A percentile compares a stretch with the other conserved stretches of the same genome.
These are phyloP conservation scores for Rutstroemia sp. DNA, from an alignment of 2,329 filamentous ascomycete genomes.

Conservation along the genomic window DNA sequence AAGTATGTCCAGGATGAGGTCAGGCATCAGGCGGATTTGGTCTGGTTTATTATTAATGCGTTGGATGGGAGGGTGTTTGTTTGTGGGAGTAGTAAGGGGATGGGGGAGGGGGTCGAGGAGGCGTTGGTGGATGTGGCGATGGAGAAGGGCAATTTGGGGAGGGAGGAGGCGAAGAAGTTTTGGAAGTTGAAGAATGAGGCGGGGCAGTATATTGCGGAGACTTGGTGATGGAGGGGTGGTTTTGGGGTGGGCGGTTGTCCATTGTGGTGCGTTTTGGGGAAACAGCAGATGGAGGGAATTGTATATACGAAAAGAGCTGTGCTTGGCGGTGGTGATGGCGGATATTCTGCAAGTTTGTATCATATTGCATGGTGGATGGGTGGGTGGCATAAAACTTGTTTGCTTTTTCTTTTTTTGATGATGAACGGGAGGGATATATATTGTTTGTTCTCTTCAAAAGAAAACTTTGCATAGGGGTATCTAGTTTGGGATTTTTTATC, in stretches of 20 bases:
- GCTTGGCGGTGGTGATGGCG: no score
- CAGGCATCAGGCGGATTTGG: slow-evolving; percentile 81
- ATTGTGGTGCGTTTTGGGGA: background rate
- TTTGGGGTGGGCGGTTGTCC: background rate
- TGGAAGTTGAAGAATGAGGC: slow-evolving; percentile 88
- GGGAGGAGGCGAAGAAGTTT: slow-evolving; percentile 75
- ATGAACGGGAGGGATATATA: no score
- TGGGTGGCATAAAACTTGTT: no score
- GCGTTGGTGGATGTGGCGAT: slow-evolving; percentile 87
- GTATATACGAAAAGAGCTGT: no score
- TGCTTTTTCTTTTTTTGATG: no score
- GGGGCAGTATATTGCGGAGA: slow-evolving; percentile 90
- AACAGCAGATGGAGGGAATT: background rate
- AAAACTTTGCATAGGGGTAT: no score
- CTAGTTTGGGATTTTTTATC: no score
- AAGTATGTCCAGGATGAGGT: slow-evolving; percentile 97
- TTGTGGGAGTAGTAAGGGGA: slow-evolving; percentile 89
- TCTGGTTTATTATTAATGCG: slow-evolving; percentile 95
- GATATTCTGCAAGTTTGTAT: no score
- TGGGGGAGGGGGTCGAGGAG: slow-evolving; percentile 92
- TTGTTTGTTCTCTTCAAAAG: no score
- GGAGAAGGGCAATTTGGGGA: slow-evolving; percentile 80
- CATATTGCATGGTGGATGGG: no score
- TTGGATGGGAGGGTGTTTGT: slow-evolving; percentile 96
- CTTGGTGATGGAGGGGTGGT: slow-evolving; percentile 41